Evolutionary conservation across 2,329 filamentous ascomycete genomes (phyloP).

Genomic region (Aspergillus sp.): DNA sequence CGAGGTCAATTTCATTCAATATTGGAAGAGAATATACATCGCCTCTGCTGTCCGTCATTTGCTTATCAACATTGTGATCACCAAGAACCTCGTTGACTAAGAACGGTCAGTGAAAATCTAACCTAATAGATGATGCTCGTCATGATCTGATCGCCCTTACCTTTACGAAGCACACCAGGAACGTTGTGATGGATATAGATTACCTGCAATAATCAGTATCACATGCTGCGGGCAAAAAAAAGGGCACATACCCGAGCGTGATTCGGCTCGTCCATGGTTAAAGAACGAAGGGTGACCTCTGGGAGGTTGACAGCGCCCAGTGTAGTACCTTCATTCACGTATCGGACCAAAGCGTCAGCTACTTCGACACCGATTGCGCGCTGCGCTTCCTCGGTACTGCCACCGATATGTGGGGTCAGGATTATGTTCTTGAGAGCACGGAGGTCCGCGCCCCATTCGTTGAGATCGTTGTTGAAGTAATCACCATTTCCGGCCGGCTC

Average conservation of each 20-base stretch:
- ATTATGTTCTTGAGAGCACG: conserved; percentile 88
- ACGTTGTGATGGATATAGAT: conserved; percentile 98
- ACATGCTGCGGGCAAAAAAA: background rate
- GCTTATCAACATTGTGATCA: conserved; percentile 98
- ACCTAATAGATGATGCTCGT: background rate
- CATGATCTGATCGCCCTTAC: conserved; percentile 45
- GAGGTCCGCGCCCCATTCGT: conserved; percentile 83
- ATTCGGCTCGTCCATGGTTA: conserved; percentile 86
- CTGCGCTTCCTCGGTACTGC: conserved; percentile 97
- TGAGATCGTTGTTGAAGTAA: conserved; percentile 86
- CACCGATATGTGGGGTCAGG: conserved; percentile 94
- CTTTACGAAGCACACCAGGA: conserved; percentile 87
- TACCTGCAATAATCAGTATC: conserved; percentile 55
- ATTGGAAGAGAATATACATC: conserved; percentile 62
- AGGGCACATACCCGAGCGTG: conserved; percentile 71
- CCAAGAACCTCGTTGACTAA: conserved; percentile 90
- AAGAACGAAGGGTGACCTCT: conserved; percentile 87
- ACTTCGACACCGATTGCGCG: conserved; percentile 95
- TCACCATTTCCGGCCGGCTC: conserved; percentile 94
- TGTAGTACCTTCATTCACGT: conserved; percentile 94
- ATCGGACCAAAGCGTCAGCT: conserved; percentile 81
- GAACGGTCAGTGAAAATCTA: conserved; percentile 20
- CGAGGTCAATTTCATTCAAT: background rate
- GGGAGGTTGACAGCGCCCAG: conserved; percentile 94
- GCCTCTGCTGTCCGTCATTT: conserved; percentile 93